Conservation (phyloP, 495 filamentous ascomycete species). For the Daldinia bambusicola region DNA sequence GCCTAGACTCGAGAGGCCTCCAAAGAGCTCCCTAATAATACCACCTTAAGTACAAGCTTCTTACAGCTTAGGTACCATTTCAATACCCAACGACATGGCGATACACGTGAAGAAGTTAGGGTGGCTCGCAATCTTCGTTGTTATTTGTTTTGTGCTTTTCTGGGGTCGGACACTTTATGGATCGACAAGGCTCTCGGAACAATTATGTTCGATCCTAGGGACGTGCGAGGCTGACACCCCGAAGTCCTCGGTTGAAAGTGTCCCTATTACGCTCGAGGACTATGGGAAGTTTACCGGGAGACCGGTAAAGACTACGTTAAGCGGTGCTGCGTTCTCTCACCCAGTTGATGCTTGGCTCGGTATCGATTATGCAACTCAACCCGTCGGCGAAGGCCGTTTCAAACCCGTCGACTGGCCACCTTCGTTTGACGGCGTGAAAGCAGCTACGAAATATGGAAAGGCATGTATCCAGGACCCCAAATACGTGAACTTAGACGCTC, state of each 20-base stretch:
- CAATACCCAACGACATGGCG: conserved; percentile 21
- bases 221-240: conserved; percentile 16
- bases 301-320: conserved; percentile 30
- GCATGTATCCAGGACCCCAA: conserved; percentile 31
- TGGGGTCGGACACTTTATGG: conserved; percentile 29
- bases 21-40: background rate
- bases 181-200: conserved; percentile 23
- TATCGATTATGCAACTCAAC: conserved; percentile 41
- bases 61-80: background rate
- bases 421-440: conserved; percentile 31
- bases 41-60: background rate
- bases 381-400: conserved; percentile 38
- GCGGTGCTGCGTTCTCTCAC: conserved; percentile 28
- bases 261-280: conserved; percentile 25
- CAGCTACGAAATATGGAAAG: conserved; percentile 32
- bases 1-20: conserved; percentile 16
- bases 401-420: conserved; percentile 36
- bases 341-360: conserved; percentile 42
- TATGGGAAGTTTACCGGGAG: conserved; percentile 38
- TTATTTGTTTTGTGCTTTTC: conserved; percentile 33
- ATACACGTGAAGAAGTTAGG: conserved; percentile 25
- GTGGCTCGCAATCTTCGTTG: conserved; percentile 39
- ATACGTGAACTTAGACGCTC: conserved; percentile 25
- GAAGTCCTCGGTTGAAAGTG: conserved; percentile 26
- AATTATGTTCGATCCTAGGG: conserved; percentile 28